Conservation (phyloP, 169 alveolate genomes). For the Toxoplasma gondii region DNA sequence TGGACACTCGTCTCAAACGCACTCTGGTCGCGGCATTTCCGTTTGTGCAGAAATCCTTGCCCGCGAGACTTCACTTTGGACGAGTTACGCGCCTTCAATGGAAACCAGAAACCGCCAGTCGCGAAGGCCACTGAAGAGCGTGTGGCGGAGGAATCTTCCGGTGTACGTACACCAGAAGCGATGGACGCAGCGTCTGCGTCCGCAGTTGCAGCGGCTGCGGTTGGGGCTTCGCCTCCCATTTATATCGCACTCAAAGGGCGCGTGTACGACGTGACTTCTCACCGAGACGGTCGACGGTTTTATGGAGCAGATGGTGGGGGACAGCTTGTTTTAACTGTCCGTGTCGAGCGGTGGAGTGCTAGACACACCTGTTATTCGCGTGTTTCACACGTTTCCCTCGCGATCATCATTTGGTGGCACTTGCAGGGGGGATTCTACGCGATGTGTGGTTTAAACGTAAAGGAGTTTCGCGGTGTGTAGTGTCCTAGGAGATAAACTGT, state of each 20-base stretch:
- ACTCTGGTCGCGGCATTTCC: background rate
- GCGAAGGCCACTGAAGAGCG: background rate
- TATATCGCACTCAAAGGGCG: constrained; percentile 49
- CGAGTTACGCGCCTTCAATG: constrained; percentile 63
- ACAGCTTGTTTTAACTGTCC: background rate
- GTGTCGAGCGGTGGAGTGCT: background rate
- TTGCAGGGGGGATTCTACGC: too few species aligned
- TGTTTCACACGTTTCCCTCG: too few species aligned
- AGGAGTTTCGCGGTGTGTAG: too few species aligned
- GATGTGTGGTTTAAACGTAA: too few species aligned
- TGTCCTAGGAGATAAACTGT: too few species aligned
- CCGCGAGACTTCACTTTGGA: constrained; percentile 61
- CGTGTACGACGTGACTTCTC: constrained; percentile 73
- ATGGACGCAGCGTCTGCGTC: background rate
- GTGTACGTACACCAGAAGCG: background rate
- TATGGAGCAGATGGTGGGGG: constrained; percentile 56
- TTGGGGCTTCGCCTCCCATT: background rate
- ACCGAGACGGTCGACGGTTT: constrained; percentile 28
- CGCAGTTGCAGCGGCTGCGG: background rate
- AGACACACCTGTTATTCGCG: too few species aligned
- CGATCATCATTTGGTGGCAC: too few species aligned
- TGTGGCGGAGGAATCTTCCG: background rate
- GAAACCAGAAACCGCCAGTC: background rate
- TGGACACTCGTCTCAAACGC: too few species aligned
- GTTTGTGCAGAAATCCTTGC: background rate